phyloP scores from a whole-genome alignment of 2,329 filamentous ascomycete species.

The Didymella pinodella region DNA sequence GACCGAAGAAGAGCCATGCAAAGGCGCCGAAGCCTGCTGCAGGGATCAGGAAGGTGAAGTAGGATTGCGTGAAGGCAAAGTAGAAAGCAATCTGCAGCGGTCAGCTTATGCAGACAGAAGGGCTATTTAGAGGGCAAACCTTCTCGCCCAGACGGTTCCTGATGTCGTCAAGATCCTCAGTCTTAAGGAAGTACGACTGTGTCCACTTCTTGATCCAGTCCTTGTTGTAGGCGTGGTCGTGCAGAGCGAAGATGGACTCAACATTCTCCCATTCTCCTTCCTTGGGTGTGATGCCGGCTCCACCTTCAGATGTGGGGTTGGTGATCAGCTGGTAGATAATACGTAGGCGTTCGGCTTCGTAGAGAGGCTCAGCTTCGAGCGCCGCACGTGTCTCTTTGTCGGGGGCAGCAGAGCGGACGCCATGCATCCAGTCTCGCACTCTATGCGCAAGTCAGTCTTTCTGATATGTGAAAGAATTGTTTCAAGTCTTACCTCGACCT shows the following conservation, averaged over 20 bases:
- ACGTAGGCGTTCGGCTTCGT: constrained; percentile 85
- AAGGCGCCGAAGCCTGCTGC: constrained; percentile 79
- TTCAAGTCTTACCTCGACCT: constrained; percentile 68
- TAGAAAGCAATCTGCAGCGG: constrained; percentile 79
- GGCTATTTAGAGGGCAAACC: constrained; percentile 26
- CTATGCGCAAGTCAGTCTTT: constrained; percentile 54
- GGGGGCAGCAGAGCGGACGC: constrained; percentile 80
- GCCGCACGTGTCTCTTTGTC: constrained; percentile 73
- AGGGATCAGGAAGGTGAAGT: constrained; percentile 85
- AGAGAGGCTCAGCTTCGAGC: constrained; percentile 77
- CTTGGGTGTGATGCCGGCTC: constrained; percentile 60
- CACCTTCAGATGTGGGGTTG: constrained; percentile 57
- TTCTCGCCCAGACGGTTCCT: constrained; percentile 60
- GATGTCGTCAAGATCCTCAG: constrained; percentile 61
- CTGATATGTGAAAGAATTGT: neutral
- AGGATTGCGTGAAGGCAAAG: constrained; percentile 91
- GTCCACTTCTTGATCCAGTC: constrained; percentile 63
- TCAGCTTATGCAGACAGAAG: constrained; percentile 25
- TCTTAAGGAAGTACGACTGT: constrained; percentile 55
- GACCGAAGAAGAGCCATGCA: constrained; percentile 82
- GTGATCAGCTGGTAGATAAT: constrained; percentile 81
- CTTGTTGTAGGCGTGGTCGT: constrained; percentile 61
- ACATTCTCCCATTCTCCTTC: constrained; percentile 60
- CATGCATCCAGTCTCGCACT: constrained; percentile 92
- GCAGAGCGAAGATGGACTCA: constrained; percentile 59